Conservation (phyloP, 768 basidiomycete genomes). For the Pleurotus tuber-regium region DNA sequence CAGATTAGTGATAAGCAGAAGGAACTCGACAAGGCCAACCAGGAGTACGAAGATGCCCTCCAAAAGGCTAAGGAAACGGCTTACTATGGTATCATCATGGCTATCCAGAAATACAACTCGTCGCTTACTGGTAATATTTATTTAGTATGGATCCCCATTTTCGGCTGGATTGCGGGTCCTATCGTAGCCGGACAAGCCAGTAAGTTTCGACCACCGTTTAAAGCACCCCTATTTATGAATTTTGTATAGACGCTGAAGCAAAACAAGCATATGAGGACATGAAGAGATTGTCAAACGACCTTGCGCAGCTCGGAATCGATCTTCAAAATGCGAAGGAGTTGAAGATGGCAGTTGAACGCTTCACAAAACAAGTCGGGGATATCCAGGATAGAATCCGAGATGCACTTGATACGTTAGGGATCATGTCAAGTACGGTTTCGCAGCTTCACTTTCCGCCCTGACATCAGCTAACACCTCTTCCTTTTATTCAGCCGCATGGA, state of each 20-base stretch:
- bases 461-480: too few relatives aligned
- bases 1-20: neutral
- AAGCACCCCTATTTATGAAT: neutral
- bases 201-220: neutral
- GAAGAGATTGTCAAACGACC: neutral
- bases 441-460: too few relatives aligned
- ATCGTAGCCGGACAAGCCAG: neutral
- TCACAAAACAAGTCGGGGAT: neutral
- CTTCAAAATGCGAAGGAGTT: neutral
- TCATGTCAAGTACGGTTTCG: neutral
- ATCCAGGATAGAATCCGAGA: neutral
- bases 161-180: neutral
- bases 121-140: neutral
- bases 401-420: neutral
- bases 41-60: neutral
- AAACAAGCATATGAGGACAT: neutral
- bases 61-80: neutral
- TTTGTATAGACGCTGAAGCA: neutral
- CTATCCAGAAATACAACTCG: too few relatives aligned
- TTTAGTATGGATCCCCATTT: neutral
- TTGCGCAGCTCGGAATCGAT: neutral
- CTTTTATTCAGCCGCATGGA: slow-evolving; percentile 1
- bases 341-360: neutral
- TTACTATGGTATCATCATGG: neutral
- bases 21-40: neutral